Conservation (phyloP, 768 basidiomycete genomes). For the Flagelloscypha sp. region DNA sequence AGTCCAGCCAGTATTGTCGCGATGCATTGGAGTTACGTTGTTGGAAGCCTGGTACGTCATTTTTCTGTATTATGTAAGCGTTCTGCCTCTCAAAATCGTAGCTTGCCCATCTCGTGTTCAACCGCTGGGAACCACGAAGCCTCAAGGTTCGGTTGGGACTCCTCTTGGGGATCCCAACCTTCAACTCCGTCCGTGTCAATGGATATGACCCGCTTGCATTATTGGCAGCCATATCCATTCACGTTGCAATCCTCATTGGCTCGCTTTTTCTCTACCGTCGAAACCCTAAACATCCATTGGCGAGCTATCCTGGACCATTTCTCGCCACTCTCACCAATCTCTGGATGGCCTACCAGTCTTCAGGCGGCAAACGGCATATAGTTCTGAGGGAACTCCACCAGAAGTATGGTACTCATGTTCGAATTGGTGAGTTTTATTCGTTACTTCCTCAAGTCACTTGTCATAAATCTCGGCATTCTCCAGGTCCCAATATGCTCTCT, state of each 20-base stretch:
- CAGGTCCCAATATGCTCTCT: conserved; percentile 9
- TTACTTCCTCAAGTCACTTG: not conserved
- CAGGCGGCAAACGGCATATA: conserved; percentile 15
- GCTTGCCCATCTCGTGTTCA: too few relatives aligned
- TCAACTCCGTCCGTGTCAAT: too few relatives aligned
- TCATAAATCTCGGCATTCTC: not conserved
- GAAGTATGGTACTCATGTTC: conserved; percentile 21
- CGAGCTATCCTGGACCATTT: conserved; percentile 41
- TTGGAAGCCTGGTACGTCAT: too few relatives aligned
- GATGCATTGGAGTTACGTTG: too few relatives aligned
- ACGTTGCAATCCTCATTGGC: not conserved
- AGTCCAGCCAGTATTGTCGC: too few relatives aligned
- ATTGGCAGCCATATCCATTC: too few relatives aligned
- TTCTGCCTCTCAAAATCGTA: too few relatives aligned
- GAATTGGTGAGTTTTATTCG: conserved; percentile 17
- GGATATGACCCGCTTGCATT: too few relatives aligned
- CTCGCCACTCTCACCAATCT: conserved; percentile 25
- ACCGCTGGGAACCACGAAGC: too few relatives aligned
- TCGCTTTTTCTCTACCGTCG: conserved; percentile 29
- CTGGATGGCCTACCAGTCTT: conserved; percentile 10
- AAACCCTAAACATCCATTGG: conserved; percentile 46
- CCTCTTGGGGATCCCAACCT: too few relatives aligned
- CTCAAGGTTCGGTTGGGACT: too few relatives aligned
- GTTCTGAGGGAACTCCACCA: conserved; percentile 17
- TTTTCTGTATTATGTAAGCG: too few relatives aligned